A percentile compares a stretch with the other conserved stretches of the same genome.
These are phyloP conservation scores for Tylopilus subfusipes DNA, from an alignment of 768 basidiomycete genomes.

Conservation along the genomic window DNA sequence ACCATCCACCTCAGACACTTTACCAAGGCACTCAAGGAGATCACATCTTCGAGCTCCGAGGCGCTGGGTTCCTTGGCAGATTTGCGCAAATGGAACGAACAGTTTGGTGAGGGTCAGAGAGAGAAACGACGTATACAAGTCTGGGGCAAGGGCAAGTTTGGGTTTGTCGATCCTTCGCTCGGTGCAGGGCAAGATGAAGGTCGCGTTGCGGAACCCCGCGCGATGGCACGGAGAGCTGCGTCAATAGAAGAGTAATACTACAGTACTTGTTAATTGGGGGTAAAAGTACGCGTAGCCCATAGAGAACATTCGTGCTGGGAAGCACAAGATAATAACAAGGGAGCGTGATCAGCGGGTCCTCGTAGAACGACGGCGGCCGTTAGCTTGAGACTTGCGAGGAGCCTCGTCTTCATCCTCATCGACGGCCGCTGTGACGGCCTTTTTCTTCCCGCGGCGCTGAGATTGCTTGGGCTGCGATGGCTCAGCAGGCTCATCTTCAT, in stretches of 20 bases:
- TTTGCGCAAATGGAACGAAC: constrained; percentile 86
- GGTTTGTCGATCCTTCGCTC: constrained; percentile 58
- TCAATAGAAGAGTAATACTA: constrained; percentile 30
- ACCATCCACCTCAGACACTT: constrained; percentile 64
- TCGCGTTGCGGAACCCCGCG: constrained; percentile 34
- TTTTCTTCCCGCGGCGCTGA: constrained; percentile 29
- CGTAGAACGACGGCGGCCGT: constrained; percentile 19
- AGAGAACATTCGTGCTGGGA: constrained; percentile 2
- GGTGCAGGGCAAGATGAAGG: constrained; percentile 38
- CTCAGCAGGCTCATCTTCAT: constrained; percentile 29
- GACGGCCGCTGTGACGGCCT: constrained; percentile 39
- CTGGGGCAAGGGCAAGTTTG: constrained; percentile 88
- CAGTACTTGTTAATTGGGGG: constrained; percentile 13
- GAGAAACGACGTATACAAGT: constrained; percentile 65
- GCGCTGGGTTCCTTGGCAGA: constrained; percentile 69
- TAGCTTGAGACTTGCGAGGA: constrained; percentile 18
- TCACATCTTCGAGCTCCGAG: constrained; percentile 87
- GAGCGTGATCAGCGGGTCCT: constrained; percentile 11
- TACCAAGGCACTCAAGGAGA: constrained; percentile 80
- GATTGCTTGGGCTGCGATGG: constrained; percentile 30
- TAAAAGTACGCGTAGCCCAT: constrained; percentile 12
- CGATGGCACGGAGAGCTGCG: constrained; percentile 9
- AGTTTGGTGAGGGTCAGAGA: constrained; percentile 83
- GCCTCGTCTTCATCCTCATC: constrained; percentile 37
- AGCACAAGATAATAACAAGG: not conserved